Percentiles rank a stretch among this genome's conserved stretches.
Conservation (phyloP, 2,329 filamentous ascomycete genomes). For the Cordyceps pruinosa region DNA sequence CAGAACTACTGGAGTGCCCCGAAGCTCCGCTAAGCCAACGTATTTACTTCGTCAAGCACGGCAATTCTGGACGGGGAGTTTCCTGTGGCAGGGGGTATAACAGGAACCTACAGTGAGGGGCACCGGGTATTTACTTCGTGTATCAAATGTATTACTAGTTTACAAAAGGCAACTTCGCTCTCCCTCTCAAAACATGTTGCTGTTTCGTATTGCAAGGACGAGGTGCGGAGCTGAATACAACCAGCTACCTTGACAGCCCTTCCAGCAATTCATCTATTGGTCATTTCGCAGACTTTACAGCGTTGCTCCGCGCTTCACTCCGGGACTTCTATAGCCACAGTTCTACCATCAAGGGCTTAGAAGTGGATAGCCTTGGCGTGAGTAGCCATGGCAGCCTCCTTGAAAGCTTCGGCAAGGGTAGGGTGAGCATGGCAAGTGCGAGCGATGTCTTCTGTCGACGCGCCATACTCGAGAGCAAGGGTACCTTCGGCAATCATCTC, state of each 20-base stretch:
- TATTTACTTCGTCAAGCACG: no score
- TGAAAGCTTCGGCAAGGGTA: slow-evolving; percentile 94
- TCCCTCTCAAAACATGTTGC: neutral
- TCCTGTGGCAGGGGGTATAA: neutral
- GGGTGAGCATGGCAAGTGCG: slow-evolving; percentile 96
- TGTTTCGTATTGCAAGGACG: neutral
- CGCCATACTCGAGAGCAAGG: slow-evolving; percentile 91
- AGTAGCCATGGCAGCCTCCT: slow-evolving; percentile 98
- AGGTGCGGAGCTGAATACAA: neutral
- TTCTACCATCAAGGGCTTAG: slow-evolving; percentile 38
- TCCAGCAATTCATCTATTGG: neutral
- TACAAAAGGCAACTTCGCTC: slow-evolving; percentile 13
- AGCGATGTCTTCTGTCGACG: slow-evolving; percentile 88
- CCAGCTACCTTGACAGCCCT: neutral
- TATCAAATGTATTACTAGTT: slow-evolving; percentile 15
- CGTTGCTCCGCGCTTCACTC: neutral
- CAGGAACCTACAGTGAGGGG: no score
- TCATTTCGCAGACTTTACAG: neutral
- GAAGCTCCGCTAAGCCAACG: no score
- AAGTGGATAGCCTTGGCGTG: slow-evolving; percentile 95
- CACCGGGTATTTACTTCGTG: neutral
- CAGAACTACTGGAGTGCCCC: no score
- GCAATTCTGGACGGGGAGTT: no score
- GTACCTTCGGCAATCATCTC: slow-evolving; percentile 99
- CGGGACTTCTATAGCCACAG: neutral